Conservation (phyloP, 306 rosid species). For the Fragaria vesca region DNA sequence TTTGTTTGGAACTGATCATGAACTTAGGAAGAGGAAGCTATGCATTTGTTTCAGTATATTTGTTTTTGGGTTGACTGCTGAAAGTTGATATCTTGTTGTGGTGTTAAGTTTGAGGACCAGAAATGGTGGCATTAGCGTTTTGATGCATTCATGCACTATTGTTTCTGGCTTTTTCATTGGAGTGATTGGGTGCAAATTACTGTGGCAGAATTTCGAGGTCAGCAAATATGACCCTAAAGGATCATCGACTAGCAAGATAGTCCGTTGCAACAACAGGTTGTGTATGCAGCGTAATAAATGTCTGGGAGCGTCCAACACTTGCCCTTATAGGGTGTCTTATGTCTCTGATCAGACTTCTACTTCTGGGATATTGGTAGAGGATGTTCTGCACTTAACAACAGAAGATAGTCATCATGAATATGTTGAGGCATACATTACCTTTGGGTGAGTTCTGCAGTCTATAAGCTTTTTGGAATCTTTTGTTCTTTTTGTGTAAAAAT, state of each 20-base stretch:
- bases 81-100: not conserved
- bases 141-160: not conserved
- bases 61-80: not conserved
- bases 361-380: conserved; percentile 78
- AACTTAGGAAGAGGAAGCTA: not conserved
- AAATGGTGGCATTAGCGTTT: not conserved
- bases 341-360: conserved; percentile 88
- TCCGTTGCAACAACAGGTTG: conserved; percentile 65
- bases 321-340: conserved; percentile 89
- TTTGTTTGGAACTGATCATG: not conserved
- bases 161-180: not conserved
- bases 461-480: not conserved
- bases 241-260: conserved; percentile 78
- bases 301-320: conserved; percentile 52
- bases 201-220: conserved; percentile 66
- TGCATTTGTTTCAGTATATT: not conserved
- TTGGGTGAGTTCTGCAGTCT: conserved; percentile 66
- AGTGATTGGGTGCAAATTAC: not conserved
- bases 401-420: conserved; percentile 51
- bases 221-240: conserved; percentile 74
- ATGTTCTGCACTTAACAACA: conserved; percentile 67
- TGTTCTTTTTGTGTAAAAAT: not conserved
- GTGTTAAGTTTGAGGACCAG: not conserved
- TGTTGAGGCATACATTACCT: conserved; percentile 73
- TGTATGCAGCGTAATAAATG: conserved; percentile 64